Conservation (phyloP, 768 basidiomycete genomes). For the Lentinula edodes region DNA sequence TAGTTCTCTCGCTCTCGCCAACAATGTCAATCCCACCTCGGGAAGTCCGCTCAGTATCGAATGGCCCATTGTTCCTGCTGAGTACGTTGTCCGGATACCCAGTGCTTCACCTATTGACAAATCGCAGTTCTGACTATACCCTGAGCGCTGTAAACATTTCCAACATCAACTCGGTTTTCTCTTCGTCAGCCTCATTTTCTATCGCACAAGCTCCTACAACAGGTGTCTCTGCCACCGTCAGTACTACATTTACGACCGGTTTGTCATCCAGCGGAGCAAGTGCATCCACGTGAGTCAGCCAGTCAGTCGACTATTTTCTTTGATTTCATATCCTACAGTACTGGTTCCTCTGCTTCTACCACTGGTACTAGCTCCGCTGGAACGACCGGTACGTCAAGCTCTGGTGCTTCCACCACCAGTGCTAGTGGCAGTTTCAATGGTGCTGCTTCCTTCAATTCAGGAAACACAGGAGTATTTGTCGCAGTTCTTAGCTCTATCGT, state of each 20-base stretch:
- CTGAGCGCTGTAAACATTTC: neutral
- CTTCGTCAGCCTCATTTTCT: neutral
- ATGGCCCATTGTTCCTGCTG: conserved; percentile 1
- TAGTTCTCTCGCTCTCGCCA: conserved; percentile 1
- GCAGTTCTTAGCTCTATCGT: neutral
- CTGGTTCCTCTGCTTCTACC: neutral
- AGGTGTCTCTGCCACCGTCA: neutral
- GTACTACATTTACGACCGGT: neutral
- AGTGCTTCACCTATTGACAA: too few species aligned
- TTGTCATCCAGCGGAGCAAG: neutral
- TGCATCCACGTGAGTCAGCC: neutral
- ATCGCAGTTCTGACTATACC: neutral
- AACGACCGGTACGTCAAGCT: neutral
- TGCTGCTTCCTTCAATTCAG: neutral
- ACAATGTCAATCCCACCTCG: neutral
- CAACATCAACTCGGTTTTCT: neutral
- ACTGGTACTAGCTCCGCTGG: neutral
- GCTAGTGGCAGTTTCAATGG: neutral
- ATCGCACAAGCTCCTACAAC: conserved; percentile 3
- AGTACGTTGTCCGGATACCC: neutral
- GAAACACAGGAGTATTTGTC: neutral
- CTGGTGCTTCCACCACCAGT: neutral
- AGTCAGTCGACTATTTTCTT: neutral
- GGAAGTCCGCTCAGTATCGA: neutral
- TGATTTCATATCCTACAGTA: neutral